Base-by-base conservation (phyloP, 2,329 filamentous ascomycete genomes). In the Aspergillus brunneoviolaceus region DNA sequence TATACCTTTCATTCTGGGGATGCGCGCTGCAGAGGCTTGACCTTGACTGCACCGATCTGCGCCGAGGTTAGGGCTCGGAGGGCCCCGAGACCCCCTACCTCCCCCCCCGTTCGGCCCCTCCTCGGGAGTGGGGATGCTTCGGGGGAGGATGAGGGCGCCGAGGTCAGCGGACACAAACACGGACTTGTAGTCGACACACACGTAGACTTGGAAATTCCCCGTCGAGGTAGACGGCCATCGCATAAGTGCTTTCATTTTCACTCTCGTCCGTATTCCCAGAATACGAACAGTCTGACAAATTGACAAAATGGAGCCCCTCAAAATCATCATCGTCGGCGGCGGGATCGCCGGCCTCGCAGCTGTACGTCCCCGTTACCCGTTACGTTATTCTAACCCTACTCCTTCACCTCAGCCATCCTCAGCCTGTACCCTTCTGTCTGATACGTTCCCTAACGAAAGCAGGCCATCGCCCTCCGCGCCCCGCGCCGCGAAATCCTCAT, bases 311-410 rank as follows among this genome's bases (percentile, higher is more conserved):
- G 59, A 60, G 21, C 50, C 58, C 4, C 67, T 82, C 67, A 76
- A 75, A 45, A 79, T 85, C 31, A 72, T 84, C 33, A 80, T 85
- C 52, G 81, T 85, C 5, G 83, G 83, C 77, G 60, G 70, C 39
- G 73, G 73, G 3, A 73, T 75, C 48, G 73, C 70, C 16, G 73
- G 73, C 5, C 64, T 75, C 11, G 69, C 72, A 33, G 73, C 73
- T 4, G 72, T 52, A 48, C 16, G 29, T 19, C 23, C 23, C 23
- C 23, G 21, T 21, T 21, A 21, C 19, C 19, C 19, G 19, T 21
- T 21, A 21, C 23, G 23, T 23, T 23, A 4, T 23, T 23, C 23
- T 23, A 23, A 23, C 23, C 23, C 23, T 23, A 4, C 23, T 5
- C 23, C 23, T 23, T 23, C 23, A 23, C 23, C 23, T 23, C 23